Percentiles rank a stretch among this genome's conserved stretches.
These are phyloP conservation scores for Toxicodendron radicans DNA, from an alignment of 345 rosid genomes.

Conservation along the genomic window DNA sequence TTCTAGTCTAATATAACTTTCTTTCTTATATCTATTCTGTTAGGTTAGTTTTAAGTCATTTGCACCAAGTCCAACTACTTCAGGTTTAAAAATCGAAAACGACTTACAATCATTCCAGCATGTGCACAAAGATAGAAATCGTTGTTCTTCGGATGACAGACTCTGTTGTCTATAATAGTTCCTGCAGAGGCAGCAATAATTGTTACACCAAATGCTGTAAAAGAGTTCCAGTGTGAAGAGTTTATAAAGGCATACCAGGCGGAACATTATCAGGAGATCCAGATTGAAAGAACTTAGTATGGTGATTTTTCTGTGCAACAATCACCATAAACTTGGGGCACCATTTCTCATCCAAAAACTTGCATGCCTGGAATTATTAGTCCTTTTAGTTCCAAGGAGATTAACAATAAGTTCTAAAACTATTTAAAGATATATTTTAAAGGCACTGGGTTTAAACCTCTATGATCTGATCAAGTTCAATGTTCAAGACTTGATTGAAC, in stretches of 20 bases:
- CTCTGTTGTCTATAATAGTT: slow-evolving; percentile 66
- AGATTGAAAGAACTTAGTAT: slow-evolving; percentile 79
- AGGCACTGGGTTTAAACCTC: slow-evolving; percentile 46
- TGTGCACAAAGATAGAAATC: slow-evolving; percentile 93
- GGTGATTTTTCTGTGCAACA: slow-evolving; percentile 90
- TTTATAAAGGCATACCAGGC: slow-evolving; percentile 51
- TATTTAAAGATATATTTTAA: background rate
- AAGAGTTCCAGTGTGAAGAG: too few species aligned
- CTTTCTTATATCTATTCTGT: too few species aligned
- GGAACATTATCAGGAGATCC: slow-evolving; percentile 75
- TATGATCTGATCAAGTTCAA: slow-evolving; percentile 78
- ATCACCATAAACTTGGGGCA: slow-evolving; percentile 73
- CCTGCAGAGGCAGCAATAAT: slow-evolving; percentile 35
- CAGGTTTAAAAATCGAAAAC: background rate
- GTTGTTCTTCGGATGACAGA: slow-evolving; percentile 75
- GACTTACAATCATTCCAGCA: slow-evolving; percentile 88
- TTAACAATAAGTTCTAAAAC: background rate
- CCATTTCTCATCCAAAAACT: slow-evolving; percentile 69
- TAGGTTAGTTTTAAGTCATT: too few species aligned
- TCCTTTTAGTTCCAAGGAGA: background rate
- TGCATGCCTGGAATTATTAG: slow-evolving; percentile 66
- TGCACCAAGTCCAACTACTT: too few species aligned
- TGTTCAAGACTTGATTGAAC: slow-evolving; percentile 78
- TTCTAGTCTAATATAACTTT: background rate
- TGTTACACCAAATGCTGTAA: background rate